Conservation (phyloP, 495 filamentous ascomycete genomes). For the Aspergillus incahuasiensis region DNA sequence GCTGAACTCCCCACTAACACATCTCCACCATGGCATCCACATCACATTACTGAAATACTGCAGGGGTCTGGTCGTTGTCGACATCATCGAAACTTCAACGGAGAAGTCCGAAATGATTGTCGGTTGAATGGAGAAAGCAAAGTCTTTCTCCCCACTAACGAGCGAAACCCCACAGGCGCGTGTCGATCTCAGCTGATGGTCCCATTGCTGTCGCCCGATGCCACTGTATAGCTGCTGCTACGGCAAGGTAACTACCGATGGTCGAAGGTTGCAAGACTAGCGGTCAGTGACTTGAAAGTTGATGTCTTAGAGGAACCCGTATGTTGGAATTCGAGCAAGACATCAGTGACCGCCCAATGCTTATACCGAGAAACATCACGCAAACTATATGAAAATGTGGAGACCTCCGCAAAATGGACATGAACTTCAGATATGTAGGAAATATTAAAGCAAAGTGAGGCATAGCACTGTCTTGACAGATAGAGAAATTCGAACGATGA, state of each 20-base stretch:
- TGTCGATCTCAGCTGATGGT: background rate
- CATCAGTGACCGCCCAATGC: background rate
- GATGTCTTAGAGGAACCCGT: background rate
- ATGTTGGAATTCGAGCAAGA: background rate
- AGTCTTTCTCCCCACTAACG: background rate
- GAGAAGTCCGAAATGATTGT: background rate
- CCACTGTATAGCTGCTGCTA: background rate
- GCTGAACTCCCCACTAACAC: slow-evolving; percentile 16
- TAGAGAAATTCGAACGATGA: slow-evolving; percentile 25
- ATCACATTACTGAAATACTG: slow-evolving; percentile 16
- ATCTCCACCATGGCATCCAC: background rate
- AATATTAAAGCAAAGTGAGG: slow-evolving; percentile 4
- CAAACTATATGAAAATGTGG: background rate
- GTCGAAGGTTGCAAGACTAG: background rate
- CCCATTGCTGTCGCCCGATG: background rate
- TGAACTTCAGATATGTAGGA: background rate
- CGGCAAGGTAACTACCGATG: background rate
- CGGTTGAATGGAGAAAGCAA: background rate
- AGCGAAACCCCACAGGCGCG: background rate
- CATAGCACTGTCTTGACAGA: background rate
- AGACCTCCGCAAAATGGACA: background rate
- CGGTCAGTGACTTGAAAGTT: background rate
- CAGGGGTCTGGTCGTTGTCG: slow-evolving; percentile 6
- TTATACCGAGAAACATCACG: slow-evolving; percentile 8
- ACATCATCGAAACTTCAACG: background rate